Conservation (phyloP, 257 asterid species). For the Petunia axillaris region DNA sequence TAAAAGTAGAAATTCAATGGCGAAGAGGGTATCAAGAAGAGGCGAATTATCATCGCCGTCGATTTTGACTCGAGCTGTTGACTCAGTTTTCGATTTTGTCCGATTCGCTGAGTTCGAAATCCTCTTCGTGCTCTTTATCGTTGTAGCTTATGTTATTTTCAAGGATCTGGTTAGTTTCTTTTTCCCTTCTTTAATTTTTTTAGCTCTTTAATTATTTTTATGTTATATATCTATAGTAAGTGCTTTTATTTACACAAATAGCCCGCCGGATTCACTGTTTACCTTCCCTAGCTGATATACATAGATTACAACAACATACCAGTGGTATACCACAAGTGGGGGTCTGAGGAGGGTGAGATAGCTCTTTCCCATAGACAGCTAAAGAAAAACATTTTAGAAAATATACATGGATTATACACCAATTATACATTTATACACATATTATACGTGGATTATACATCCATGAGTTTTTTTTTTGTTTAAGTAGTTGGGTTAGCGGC, state of each 20-base stretch:
- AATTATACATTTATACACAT: too few relatives aligned
- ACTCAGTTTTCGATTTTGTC: conserved; percentile 65
- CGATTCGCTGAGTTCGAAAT: conserved; percentile 93
- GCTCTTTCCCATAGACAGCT: too few relatives aligned
- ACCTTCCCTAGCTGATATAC: too few relatives aligned
- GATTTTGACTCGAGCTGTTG: conserved; percentile 65
- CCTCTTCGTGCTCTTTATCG: conserved; percentile 79
- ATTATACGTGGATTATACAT: too few relatives aligned
- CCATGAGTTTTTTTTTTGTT: too few relatives aligned
- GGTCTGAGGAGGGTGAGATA: too few relatives aligned
- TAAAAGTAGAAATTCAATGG: conserved; percentile 12
- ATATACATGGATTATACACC: too few relatives aligned
- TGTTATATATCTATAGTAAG: background rate
- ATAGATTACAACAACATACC: too few relatives aligned
- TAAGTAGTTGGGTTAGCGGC: too few relatives aligned
- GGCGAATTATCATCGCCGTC: conserved; percentile 37
- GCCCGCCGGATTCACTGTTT: too few relatives aligned
- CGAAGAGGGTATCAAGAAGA: conserved; percentile 33
- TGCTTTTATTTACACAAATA: background rate
- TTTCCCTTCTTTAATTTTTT: background rate
- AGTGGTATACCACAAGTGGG: too few relatives aligned
- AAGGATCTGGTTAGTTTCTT: conserved; percentile 76
- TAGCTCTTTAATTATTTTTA: background rate
- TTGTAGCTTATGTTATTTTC: conserved; percentile 69
- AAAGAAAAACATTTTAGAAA: too few relatives aligned